Conservation (phyloP, 163 green algal species). For the Chlamydomonas reinhardtii region DNA sequence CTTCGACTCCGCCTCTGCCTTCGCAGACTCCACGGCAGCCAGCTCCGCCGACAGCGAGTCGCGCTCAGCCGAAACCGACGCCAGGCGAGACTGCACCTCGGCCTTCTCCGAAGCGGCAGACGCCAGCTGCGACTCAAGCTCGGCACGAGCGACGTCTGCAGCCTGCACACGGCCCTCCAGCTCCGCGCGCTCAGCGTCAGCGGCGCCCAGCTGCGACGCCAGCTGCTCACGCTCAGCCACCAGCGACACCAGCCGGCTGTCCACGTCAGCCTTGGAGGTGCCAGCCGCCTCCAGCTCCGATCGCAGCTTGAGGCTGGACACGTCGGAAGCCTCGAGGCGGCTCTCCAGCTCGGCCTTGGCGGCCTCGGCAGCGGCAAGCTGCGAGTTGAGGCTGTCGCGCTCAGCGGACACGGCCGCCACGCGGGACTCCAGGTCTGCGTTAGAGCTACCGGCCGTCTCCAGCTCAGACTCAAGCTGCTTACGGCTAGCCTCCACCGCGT, state of each 20-base stretch:
- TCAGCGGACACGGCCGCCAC: background rate
- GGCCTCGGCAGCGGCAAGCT: background rate
- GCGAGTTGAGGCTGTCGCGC: background rate
- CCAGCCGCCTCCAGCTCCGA: background rate
- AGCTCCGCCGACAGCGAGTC: background rate
- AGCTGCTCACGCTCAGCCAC: background rate
- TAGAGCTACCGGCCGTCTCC: no score
- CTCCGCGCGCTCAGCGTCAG: background rate
- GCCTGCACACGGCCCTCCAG: background rate
- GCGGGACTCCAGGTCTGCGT: background rate
- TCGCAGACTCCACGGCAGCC: background rate
- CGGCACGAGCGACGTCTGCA: background rate
- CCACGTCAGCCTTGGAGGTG: no score
- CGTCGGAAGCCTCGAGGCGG: background rate
- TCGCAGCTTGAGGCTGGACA: background rate
- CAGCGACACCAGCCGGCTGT: background rate
- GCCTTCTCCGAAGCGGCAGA: background rate
- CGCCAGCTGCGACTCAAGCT: conserved; percentile 14
- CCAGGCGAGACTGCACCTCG: conserved; percentile 20
- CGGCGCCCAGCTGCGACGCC: background rate
- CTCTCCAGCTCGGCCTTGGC: background rate
- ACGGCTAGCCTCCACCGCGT: background rate
- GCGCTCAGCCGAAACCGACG: background rate
- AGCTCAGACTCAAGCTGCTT: background rate
- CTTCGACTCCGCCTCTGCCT: background rate